Evolutionary conservation across 371 early-diverging fungal species (phyloP).

Genomic region (Cokeromyces recurvatus): DNA sequence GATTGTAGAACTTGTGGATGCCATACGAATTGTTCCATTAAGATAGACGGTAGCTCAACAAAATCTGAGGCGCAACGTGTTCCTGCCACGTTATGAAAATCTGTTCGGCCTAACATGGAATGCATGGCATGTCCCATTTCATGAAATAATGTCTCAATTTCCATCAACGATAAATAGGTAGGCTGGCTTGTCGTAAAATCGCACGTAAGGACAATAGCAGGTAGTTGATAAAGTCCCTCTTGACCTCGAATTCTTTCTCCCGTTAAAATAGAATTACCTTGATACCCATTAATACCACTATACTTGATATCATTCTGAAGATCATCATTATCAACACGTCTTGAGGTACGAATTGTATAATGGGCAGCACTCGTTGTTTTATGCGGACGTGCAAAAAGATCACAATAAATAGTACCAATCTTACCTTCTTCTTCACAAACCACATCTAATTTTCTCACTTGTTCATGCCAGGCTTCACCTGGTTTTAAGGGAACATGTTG

Average conservation of each 20-base stretch:
- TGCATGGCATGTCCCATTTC: constrained; percentile 99
- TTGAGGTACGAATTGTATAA: constrained; percentile 90
- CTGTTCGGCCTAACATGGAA: constrained; percentile 91
- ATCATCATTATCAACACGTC: constrained; percentile 83
- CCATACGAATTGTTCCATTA: constrained; percentile 89
- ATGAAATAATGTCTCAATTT: constrained; percentile 96
- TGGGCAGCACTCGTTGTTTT: constrained; percentile 90
- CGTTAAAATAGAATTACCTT: constrained; percentile 11
- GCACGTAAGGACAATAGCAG: constrained; percentile 75
- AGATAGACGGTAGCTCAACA: constrained; percentile 93
- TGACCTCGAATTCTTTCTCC: constrained; percentile 37
- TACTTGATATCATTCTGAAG: constrained; percentile 35
- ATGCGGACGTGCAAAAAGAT: constrained; percentile 70
- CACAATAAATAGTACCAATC: constrained; percentile 92
- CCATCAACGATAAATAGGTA: constrained; percentile 57
- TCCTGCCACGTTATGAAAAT: constrained; percentile 91
- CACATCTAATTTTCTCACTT: constrained; percentile 85
- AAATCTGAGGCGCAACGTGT: constrained; percentile 94
- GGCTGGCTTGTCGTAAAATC: constrained; percentile 54
- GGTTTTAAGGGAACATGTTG: constrained; percentile 56
- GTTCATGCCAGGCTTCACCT: constrained; percentile 86
- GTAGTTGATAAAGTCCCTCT: constrained; percentile 60
- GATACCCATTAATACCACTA: constrained; percentile 36
- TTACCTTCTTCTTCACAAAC: constrained; percentile 77
- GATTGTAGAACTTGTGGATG: constrained; percentile 66